phyloP scores from a whole-genome alignment of 148 eudicot genomes.

The Camellia lanceoleosa region DNA sequence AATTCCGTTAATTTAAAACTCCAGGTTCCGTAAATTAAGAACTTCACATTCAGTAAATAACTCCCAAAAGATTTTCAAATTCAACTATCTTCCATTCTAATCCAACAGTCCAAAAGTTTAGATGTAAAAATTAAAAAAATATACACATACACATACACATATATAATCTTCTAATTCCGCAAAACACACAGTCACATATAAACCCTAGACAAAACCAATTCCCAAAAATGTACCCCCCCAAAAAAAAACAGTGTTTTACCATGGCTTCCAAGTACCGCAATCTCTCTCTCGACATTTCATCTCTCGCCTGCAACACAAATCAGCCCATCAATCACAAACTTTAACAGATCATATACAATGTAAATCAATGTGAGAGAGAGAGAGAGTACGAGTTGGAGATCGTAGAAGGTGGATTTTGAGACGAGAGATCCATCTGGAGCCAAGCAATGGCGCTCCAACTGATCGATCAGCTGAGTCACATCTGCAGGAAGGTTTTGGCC shows the following conservation, averaged over 20 bases:
- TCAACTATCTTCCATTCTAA: too few species aligned
- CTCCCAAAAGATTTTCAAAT: too few species aligned
- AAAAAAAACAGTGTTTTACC: slow-evolving; percentile 34
- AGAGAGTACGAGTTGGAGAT: slow-evolving; percentile 63
- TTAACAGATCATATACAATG: background rate
- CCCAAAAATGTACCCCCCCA: background rate
- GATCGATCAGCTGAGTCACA: slow-evolving; percentile 67
- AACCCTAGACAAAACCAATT: background rate
- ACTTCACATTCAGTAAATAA: too few species aligned
- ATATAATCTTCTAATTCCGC: background rate
- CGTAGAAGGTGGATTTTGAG: slow-evolving; percentile 69
- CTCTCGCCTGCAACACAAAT: slow-evolving; percentile 70
- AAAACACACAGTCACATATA: background rate
- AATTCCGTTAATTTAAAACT: too few species aligned
- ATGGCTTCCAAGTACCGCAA: slow-evolving; percentile 91
- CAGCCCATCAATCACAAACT: background rate
- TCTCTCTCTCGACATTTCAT: slow-evolving; percentile 92
- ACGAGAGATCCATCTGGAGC: slow-evolving; percentile 91
- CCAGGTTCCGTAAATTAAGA: too few species aligned
- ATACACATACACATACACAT: too few species aligned
- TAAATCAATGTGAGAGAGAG: too few species aligned
- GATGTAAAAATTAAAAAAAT: too few species aligned
- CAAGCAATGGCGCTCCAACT: slow-evolving; percentile 83
- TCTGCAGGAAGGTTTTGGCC: slow-evolving; percentile 60
- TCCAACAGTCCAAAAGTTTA: too few species aligned